Evolutionary conservation across 345 rosid species (phyloP).

Genomic region (Eucalyptus decipiens): DNA sequence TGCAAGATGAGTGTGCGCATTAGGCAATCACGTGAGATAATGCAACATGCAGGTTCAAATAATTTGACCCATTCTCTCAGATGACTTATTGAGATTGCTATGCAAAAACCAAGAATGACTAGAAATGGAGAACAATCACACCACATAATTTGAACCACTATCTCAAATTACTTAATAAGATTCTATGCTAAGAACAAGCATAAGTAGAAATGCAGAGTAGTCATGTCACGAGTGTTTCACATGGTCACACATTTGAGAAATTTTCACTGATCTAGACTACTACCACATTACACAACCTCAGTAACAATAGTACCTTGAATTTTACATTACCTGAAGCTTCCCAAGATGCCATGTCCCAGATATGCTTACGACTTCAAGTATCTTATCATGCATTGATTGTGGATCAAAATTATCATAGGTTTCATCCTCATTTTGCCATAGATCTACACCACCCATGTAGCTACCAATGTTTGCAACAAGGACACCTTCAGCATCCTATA

Average conservation of each 20-base stretch:
- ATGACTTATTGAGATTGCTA: background rate
- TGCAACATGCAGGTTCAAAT: background rate
- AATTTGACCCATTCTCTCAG: background rate
- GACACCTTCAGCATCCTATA: constrained; percentile 85
- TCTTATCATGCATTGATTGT: constrained; percentile 85
- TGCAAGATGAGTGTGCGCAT: background rate
- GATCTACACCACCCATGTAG: constrained; percentile 93
- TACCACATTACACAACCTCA: background rate
- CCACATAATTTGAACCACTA: background rate
- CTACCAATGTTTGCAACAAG: constrained; percentile 92
- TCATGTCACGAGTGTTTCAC: background rate
- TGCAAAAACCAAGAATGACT: background rate
- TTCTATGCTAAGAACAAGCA: background rate
- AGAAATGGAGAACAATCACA: background rate
- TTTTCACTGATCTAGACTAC: background rate
- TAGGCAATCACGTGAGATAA: background rate
- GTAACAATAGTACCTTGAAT: background rate
- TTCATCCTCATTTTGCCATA: constrained; percentile 92
- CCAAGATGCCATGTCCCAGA: constrained; percentile 98
- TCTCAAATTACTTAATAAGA: background rate
- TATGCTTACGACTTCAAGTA: constrained; percentile 81
- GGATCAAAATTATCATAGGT: constrained; percentile 67
- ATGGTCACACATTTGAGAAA: background rate
- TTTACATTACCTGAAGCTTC: constrained; percentile 59
- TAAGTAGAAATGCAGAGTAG: background rate